These are phyloP conservation scores for Capsicum baccatum DNA, from an alignment of 257 asterid genomes.

Conservation along the genomic window DNA sequence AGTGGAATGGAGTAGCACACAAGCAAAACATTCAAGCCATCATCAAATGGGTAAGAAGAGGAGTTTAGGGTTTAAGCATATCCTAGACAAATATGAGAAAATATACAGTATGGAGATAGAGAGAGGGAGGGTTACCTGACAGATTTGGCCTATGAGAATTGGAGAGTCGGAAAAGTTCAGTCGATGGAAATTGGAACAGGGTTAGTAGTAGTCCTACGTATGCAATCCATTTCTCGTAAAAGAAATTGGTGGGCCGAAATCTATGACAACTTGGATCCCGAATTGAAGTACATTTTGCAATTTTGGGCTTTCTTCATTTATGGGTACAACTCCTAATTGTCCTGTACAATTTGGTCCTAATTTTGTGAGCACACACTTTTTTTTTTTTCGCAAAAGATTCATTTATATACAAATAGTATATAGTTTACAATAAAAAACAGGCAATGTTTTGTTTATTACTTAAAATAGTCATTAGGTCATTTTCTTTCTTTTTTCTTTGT, in stretches of 20 bases:
- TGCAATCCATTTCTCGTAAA: not conserved
- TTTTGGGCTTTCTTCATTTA: not conserved
- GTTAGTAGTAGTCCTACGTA: too few species aligned
- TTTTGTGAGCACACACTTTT: too few species aligned
- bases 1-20: not conserved
- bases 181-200: not conserved
- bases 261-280: not conserved
- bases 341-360: too few species aligned
- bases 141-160: not conserved
- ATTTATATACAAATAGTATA: too few species aligned
- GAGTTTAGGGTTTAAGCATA: slow-evolving; percentile 18
- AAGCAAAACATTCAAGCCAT: slow-evolving; percentile 1
- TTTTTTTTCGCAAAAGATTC: too few species aligned
- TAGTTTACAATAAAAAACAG: too few species aligned
- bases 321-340: too few species aligned
- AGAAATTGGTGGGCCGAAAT: not conserved
- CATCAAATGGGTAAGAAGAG: not conserved
- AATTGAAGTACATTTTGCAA: slow-evolving; percentile 1
- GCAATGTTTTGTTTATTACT: too few species aligned
- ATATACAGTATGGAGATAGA: not conserved
- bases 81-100: not conserved
- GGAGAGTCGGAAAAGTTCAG: not conserved
- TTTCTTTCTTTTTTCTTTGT: too few species aligned
- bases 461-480: too few species aligned
- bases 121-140: not conserved